Conservation (phyloP, 768 basidiomycete genomes). For the Tulasnella sp. region DNA sequence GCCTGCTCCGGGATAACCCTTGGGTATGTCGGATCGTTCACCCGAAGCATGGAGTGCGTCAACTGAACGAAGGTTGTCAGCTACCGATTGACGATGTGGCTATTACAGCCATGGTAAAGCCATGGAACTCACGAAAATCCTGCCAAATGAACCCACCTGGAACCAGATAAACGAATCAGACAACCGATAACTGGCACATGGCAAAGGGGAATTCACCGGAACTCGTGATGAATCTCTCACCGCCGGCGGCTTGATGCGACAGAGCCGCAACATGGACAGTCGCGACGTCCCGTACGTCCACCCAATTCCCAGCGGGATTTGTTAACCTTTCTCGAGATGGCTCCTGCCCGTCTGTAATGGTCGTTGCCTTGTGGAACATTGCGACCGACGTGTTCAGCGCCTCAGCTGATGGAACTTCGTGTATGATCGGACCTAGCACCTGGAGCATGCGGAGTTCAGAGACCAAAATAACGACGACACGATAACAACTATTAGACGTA, state of each 20-base stretch:
- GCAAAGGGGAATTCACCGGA: neutral
- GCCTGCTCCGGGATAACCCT: neutral
- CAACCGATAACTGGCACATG: neutral
- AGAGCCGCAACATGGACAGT: constrained; percentile 22
- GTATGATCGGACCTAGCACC: constrained; percentile 30
- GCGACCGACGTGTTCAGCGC: constrained; percentile 27
- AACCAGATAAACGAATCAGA: neutral
- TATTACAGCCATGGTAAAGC: neutral
- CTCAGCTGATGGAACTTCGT: constrained; percentile 26
- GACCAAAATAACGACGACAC: neutral
- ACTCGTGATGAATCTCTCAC: constrained; percentile 18
- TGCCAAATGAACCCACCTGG: constrained; percentile 9
- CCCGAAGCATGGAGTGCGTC: constrained; percentile 5
- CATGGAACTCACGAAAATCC: constrained; percentile 1
- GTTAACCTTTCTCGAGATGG: neutral
- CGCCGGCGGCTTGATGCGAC: constrained; percentile 16
- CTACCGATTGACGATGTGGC: neutral
- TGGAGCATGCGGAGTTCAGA: neutral
- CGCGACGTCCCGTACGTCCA: constrained; percentile 27
- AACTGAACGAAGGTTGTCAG: neutral
- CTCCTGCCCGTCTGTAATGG: constrained; percentile 18
- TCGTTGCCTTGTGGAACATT: constrained; percentile 11
- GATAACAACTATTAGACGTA: neutral
- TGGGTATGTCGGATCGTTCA: constrained; percentile 1
- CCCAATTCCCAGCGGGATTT: constrained; percentile 12